Base-by-base conservation (phyloP, 805 yeast species). In the Ogataea degrootiae region DNA sequence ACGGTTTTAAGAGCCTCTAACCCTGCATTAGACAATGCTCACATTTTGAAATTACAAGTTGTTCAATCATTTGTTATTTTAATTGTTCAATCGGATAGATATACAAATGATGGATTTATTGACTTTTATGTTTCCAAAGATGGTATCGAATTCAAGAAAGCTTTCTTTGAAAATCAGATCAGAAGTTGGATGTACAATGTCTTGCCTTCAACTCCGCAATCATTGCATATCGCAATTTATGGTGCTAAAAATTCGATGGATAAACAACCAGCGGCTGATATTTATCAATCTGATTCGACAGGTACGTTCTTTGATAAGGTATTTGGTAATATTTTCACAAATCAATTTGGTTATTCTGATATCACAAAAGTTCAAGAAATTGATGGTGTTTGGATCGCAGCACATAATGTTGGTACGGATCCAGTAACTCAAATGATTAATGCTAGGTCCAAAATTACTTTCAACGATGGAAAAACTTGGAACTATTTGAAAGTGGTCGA, bases 341-440 rank as follows among this genome's bases (percentile, higher is more conserved):
- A 66, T 37, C 47, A 54, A 14, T 53, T 63, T 19, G 79, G 77
- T 8, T 62, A 70, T 40, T 67, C 73, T 23, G 60, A 65, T 17
- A 60, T 76, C 17, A 70, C 69, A 35, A 75, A 74, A 51, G 69
- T 82, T 17, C 71, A 74, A 49, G 71, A 70, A 17, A 69, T 81
- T 26, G 87, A 83, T 49, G 91, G 90, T 9, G 74, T 79, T 15
- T 76, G 85, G 76, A 57, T 85, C 41, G 75, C 80, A 23, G 64
- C 72, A 6, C 52, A 49, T 9, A 47, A 48, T 37, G 55, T 44
- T 6, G 57, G 53, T 6, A 17, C 45, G 6, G 49, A 46, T 17
- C 65, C 64, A 39, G 56, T 65, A 3, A 51, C 63, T 0, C 66
- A 71, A 1, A 44, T 67, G 22, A 46, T 52, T 1, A 45, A 49